Evolutionary conservation across 2,329 filamentous ascomycete genomes (phyloP), one percentile per base, ranked within the genome.

Genomic region (Ceratocystis huliohia): DNA sequence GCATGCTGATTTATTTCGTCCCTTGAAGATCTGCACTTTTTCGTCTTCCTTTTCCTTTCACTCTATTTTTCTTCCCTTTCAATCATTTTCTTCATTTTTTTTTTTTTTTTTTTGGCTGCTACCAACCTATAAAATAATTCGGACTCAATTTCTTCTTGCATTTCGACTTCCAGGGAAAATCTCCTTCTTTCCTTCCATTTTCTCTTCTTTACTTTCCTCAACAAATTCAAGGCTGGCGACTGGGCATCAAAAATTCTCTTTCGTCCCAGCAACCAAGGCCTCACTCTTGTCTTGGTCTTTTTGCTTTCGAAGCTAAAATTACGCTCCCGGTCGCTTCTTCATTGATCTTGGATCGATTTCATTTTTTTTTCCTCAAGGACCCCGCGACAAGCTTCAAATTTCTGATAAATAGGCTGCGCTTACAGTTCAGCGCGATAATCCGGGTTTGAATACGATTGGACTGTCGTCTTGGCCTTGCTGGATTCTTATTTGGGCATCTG

Each of bases 1-100:
- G 48, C 37, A 53, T 59, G 28, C 25, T 30, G 56, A 59, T 59
- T 59, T 30, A n/a, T 37, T 59, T 59, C 17, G 56, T 59, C 56
- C 56, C 56, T 59, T 37, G 28, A 63, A 63, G 44, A 46, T 63
- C 61, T 63, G 61, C 37, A 48, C 30, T 22, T 33, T 62, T 45
- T 25, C 25, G 13, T 45, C 25, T 33, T 59, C 22, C 13, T 45
- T 45, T 62, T 62, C 37, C n/a, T 22, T 61, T 41, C 22, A 17
- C 10, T 17, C 37, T 33, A 8, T 61, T 33, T 41, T 17, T 17
- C 17, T 20, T 61, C 15, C 15, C 33, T 15, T 25, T 22, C 45
- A 30, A 30, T 53, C 10, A 25, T 28, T 28, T 28, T 22, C 17
- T 28, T 15, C 5, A 15, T 25, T 28, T 22, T 25, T 50, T 22